Evolutionary conservation across 2,329 filamentous ascomycete species (phyloP).

Genomic region (Xylogone sp.): DNA sequence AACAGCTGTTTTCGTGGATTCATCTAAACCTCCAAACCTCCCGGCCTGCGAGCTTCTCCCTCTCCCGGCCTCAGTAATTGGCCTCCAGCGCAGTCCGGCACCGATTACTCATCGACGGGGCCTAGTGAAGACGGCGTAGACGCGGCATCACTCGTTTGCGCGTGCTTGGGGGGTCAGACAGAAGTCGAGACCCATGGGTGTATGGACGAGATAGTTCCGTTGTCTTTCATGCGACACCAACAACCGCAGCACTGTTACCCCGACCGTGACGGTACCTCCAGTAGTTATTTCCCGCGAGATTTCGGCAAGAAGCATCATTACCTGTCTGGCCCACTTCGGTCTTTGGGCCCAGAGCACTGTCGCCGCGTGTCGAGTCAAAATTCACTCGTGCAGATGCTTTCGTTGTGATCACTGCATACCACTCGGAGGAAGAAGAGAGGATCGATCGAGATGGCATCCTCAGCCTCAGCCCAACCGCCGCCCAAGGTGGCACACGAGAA

Average conservation of each 20-base stretch:
- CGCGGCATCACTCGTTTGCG: no score
- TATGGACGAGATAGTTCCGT: slow-evolving; percentile 9
- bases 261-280: neutral
- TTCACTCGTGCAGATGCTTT: slow-evolving; percentile 16
- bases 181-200: slow-evolving; percentile 3
- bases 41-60: no score
- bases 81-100: no score
- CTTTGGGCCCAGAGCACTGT: no score
- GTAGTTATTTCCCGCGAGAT: no score
- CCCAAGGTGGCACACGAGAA: slow-evolving; percentile 28
- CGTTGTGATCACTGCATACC: slow-evolving; percentile 13
- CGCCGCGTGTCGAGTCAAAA: neutral
- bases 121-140: no score
- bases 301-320: no score
- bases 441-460: slow-evolving; percentile 35
- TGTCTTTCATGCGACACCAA: slow-evolving; percentile 17
- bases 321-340: no score
- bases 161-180: neutral
- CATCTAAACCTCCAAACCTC: no score
- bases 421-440: slow-evolving; percentile 14
- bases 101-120: no score
- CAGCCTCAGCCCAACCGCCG: slow-evolving; percentile 33
- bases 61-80: no score
- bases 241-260: neutral
- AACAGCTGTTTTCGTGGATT: neutral